Evolutionary conservation across 164 flowering plant species (phyloP).

Genomic region (Dillenia turbinata): DNA sequence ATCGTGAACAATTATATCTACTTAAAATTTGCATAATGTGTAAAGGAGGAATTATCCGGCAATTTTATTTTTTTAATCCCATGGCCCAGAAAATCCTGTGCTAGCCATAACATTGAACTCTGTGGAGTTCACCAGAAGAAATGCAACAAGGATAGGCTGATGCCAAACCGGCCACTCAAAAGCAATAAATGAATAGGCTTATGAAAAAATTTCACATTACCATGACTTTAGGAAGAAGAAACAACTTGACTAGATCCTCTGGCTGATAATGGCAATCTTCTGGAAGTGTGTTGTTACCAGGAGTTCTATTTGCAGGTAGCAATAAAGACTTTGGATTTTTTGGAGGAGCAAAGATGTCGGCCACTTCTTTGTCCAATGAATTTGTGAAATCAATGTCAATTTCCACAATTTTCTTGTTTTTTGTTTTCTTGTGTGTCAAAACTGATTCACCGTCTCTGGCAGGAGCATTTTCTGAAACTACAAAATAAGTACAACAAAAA

Average conservation of each 20-base stretch:
- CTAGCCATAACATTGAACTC: not conserved
- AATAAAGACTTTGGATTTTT: constrained; percentile 72
- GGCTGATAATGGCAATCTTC: constrained; percentile 99
- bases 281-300: constrained; percentile 65
- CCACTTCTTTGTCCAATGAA: constrained; percentile 49
- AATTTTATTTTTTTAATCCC: too few relatives aligned
- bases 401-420: constrained; percentile 44
- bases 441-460: constrained; percentile 37
- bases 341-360: constrained; percentile 74
- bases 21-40: too few relatives aligned
- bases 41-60: too few relatives aligned
- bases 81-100: too few relatives aligned
- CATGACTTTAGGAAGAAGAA: constrained; percentile 79
- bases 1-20: too few relatives aligned
- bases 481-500: constrained; percentile 10
- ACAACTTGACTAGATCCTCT: constrained; percentile 89
- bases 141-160: not conserved
- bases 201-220: constrained; percentile 25
- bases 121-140: too few relatives aligned
- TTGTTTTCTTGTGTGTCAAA: constrained; percentile 47
- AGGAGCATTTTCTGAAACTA: constrained; percentile 45
- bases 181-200: not conserved
- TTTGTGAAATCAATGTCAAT: constrained; percentile 64
- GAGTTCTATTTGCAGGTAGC: constrained; percentile 60
- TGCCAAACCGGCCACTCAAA: not conserved